phyloP scores from a whole-genome alignment of 2,329 filamentous ascomycete species.

The Microdochium trichocladiopsis region DNA sequence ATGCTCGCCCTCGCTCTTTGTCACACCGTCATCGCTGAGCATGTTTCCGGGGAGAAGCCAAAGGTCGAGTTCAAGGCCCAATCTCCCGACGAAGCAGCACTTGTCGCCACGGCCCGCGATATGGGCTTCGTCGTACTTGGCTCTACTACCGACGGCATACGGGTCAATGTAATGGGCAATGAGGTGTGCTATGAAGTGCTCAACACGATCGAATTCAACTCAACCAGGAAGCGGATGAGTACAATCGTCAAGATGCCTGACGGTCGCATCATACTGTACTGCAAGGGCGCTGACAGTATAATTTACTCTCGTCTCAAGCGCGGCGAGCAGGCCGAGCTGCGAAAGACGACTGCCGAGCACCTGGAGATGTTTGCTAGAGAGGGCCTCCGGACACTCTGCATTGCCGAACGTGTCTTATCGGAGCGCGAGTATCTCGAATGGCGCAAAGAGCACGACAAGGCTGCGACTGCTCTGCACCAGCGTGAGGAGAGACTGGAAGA shows the following conservation, averaged over 20 bases:
- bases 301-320: conserved; percentile 87
- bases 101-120: conserved; percentile 90
- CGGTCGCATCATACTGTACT: conserved; percentile 82
- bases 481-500: conserved; percentile 91
- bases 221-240: conserved; percentile 94
- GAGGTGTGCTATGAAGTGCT: conserved; percentile 81
- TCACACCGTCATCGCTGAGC: conserved; percentile 91
- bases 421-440: conserved; percentile 81
- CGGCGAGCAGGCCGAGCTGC: conserved; percentile 79
- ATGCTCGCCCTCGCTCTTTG: conserved; percentile 95
- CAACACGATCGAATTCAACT: conserved; percentile 97
- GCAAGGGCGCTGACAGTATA: conserved; percentile 95
- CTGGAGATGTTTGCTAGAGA: conserved; percentile 96
- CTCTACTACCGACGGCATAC: conserved; percentile 70
- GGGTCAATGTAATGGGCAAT: conserved; percentile 79
- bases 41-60: conserved; percentile 80
- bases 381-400: conserved; percentile 88
- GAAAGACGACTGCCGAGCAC: conserved; percentile 81
- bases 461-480: conserved; percentile 74
- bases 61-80: conserved; percentile 95
- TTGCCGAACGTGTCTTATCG: conserved; percentile 72
- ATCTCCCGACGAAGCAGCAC: conserved; percentile 89
- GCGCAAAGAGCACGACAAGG: conserved; percentile 81
- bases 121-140: conserved; percentile 92
- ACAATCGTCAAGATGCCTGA: conserved; percentile 94